Evolutionary conservation across 352 stramenopile genomes (phyloP).

Genomic region (Pythium utonaiense): DNA sequence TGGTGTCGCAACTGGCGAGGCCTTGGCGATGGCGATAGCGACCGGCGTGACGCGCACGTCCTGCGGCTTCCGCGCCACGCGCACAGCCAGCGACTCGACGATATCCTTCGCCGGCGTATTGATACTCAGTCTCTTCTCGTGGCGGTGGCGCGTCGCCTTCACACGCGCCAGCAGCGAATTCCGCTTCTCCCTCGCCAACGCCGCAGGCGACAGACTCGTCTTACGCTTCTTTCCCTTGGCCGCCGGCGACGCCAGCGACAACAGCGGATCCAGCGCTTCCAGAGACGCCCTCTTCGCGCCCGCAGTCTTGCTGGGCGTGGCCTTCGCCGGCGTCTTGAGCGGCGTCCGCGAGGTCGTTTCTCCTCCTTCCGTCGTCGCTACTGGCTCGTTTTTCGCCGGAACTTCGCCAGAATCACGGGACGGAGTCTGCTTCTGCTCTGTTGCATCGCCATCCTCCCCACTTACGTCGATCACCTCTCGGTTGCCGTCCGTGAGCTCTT

Average conservation of each 20-base stretch:
- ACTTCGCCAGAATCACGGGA: no score
- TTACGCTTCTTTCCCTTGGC: neutral
- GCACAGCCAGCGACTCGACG: neutral
- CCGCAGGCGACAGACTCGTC: neutral
- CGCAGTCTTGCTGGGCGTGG: no score
- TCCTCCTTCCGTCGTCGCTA: no score
- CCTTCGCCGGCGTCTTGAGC: neutral
- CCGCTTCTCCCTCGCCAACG: neutral
- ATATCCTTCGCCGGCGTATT: neutral
- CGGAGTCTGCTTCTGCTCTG: neutral
- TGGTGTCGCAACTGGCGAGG: neutral
- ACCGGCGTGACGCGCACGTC: neutral
- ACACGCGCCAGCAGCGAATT: neutral
- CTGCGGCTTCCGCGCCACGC: neutral
- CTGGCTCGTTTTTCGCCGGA: no score
- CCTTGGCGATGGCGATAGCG: neutral
- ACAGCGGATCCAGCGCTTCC: neutral
- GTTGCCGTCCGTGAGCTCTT: neutral
- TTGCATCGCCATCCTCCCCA: neutral
- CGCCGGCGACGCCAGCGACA: neutral
- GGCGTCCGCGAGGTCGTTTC: no score
- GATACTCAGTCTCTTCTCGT: neutral
- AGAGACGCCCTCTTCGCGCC: neutral
- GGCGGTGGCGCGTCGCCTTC: neutral
- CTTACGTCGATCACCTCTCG: no score